phyloP scores from a whole-genome alignment of 2,329 filamentous ascomycete genomes.

The Aschersonia sp. region DNA sequence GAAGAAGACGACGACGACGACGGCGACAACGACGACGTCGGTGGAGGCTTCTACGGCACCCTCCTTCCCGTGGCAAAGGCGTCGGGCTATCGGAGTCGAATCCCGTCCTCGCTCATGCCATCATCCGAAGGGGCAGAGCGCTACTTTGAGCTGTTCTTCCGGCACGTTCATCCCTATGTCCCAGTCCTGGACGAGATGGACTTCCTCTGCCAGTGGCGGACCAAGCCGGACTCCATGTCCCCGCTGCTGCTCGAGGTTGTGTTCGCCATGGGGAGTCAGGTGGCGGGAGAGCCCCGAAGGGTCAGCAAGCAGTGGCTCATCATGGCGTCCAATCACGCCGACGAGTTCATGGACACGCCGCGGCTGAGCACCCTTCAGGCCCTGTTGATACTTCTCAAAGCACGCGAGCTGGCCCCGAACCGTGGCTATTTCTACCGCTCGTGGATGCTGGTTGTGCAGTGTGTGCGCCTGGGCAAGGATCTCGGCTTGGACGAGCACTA shows the following conservation, averaged over 20 bases:
- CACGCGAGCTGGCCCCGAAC: constrained; percentile 80
- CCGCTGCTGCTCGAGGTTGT: constrained; percentile 80
- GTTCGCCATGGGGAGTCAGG: constrained; percentile 76
- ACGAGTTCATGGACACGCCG: constrained; percentile 86
- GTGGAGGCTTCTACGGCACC: constrained; percentile 36
- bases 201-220: constrained; percentile 83
- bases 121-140: constrained; percentile 64
- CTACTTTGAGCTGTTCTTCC: constrained; percentile 84
- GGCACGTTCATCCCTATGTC: constrained; percentile 80
- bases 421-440: constrained; percentile 93
- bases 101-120: constrained; percentile 87
- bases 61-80: constrained; percentile 51
- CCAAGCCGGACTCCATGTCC: constrained; percentile 66
- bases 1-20: not conserved
- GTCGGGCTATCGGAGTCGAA: constrained; percentile 65
- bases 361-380: constrained; percentile 86
- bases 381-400: constrained; percentile 74
- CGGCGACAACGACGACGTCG: not conserved
- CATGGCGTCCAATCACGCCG: constrained; percentile 58
- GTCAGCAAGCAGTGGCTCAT: constrained; percentile 88
- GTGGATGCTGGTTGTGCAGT: constrained; percentile 90
- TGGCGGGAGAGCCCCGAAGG: constrained; percentile 69
- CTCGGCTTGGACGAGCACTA: constrained; percentile 79
- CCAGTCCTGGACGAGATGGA: constrained; percentile 71
- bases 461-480: constrained; percentile 86